These are phyloP conservation scores for Hypoxylon sp. DNA, from an alignment of 2,329 filamentous ascomycete genomes.

Conservation along the genomic window DNA sequence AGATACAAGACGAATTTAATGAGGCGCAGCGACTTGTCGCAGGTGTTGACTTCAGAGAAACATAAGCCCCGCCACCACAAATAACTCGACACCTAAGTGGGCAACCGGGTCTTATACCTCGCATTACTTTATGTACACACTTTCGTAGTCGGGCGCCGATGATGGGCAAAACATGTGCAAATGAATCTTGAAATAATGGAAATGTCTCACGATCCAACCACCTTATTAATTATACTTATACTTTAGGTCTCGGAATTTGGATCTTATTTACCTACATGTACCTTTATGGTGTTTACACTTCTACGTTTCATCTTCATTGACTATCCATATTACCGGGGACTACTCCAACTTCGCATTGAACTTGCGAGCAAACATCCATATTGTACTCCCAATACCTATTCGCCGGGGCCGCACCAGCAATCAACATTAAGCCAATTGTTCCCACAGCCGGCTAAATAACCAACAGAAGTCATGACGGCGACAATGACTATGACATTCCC, in stretches of 20 bases:
- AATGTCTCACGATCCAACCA: constrained; percentile 30
- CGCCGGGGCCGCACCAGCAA: constrained; percentile 1
- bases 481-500: constrained; percentile 52
- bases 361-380: constrained; percentile 15
- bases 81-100: constrained; percentile 42
- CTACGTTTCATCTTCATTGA: constrained; percentile 28
- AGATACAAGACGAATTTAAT: constrained; percentile 31
- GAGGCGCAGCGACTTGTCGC: constrained; percentile 33
- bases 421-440: background rate
- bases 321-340: constrained; percentile 3
- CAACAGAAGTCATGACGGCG: constrained; percentile 37
- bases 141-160: constrained; percentile 22
- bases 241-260: background rate
- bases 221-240: constrained; percentile 25
- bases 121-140: constrained; percentile 9
- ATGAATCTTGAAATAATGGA: constrained; percentile 7
- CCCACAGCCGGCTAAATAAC: constrained; percentile 17
- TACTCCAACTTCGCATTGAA: constrained; percentile 6
- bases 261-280: background rate
- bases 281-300: background rate
- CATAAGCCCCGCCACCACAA: constrained; percentile 42
- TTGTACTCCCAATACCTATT: background rate
- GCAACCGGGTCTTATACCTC: constrained; percentile 8
- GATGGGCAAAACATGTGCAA: constrained; percentile 16
- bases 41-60: constrained; percentile 17